These are phyloP conservation scores for Hymenoscyphus repandus DNA, from an alignment of 2,329 filamentous ascomycete genomes.

Conservation along the genomic window DNA sequence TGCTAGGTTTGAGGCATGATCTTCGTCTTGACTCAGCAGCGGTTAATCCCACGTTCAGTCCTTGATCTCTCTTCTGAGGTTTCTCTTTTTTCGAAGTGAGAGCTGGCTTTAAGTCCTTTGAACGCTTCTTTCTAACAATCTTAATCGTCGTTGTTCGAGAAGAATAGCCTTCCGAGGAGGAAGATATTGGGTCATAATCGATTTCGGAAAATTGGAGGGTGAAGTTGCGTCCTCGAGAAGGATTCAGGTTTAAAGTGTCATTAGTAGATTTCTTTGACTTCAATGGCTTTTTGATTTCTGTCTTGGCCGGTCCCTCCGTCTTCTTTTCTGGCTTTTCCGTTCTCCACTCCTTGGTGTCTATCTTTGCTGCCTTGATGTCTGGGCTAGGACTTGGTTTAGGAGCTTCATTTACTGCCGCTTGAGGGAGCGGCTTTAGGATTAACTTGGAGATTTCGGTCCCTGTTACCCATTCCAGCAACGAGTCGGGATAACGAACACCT, in stretches of 20 bases:
- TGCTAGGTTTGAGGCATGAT: not conserved
- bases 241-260: not conserved
- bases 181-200: not conserved
- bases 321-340: not conserved
- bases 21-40: not conserved
- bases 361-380: not conserved
- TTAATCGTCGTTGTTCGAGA: not conserved
- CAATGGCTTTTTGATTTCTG: not conserved
- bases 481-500: not conserved
- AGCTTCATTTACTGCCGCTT: not conserved
- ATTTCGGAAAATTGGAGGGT: conserved; percentile 1
- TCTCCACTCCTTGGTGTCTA: not conserved
- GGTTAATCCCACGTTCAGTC: not conserved
- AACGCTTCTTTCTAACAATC: not conserved
- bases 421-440: not conserved
- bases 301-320: not conserved
- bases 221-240: not conserved
- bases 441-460: not conserved
- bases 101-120: not conserved
- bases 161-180: not conserved
- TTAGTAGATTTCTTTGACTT: not conserved
- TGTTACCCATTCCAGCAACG: conserved; percentile 2
- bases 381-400: not conserved
- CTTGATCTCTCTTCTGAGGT: not conserved
- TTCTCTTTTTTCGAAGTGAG: not conserved